phyloP scores from a whole-genome alignment of 2,329 filamentous ascomycete species.

The Pochonia chlamydosporia region DNA sequence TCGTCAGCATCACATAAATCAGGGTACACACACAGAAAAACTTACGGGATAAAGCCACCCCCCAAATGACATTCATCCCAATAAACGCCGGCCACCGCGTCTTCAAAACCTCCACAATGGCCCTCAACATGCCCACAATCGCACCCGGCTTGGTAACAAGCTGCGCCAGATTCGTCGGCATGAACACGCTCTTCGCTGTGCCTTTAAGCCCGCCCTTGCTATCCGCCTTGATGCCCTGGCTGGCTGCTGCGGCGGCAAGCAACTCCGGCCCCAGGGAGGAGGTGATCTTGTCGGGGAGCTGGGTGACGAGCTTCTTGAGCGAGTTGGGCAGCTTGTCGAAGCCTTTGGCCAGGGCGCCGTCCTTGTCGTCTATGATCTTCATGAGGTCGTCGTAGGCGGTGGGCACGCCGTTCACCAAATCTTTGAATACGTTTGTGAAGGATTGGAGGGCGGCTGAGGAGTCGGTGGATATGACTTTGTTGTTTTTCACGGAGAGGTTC shows the following conservation, averaged over 20 bases:
- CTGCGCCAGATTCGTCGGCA: conserved; percentile 68
- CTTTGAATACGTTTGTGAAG: conserved; percentile 88
- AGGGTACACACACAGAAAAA: conserved; percentile 9
- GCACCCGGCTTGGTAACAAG: conserved; percentile 83
- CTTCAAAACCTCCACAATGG: conserved; percentile 86
- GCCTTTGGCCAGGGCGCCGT: conserved; percentile 52
- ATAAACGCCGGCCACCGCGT: conserved; percentile 84
- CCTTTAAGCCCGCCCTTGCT: conserved; percentile 52
- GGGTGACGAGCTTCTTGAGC: conserved; percentile 79
- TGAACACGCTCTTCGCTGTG: conserved; percentile 60
- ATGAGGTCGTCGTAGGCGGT: conserved; percentile 90
- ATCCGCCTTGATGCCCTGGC: conserved; percentile 57
- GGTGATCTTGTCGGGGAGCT: conserved; percentile 76
- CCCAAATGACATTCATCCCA: conserved; percentile 88
- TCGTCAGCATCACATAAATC: conserved; percentile 6
- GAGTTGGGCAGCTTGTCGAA: conserved; percentile 68
- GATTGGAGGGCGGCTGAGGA: conserved; percentile 74
- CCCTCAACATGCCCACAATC: conserved; percentile 74
- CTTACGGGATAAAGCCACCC: conserved; percentile 79
- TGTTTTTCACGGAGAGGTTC: conserved; percentile 77
- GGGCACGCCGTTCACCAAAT: conserved; percentile 85
- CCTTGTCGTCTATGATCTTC: conserved; percentile 52
- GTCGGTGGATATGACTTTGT: conserved; percentile 78
- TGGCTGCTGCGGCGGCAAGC: conserved; percentile 71
- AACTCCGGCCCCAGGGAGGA: conserved; percentile 73